Evolutionary conservation across 2,329 filamentous ascomycete species (phyloP).

Genomic region (Fusarium caatingaense): DNA sequence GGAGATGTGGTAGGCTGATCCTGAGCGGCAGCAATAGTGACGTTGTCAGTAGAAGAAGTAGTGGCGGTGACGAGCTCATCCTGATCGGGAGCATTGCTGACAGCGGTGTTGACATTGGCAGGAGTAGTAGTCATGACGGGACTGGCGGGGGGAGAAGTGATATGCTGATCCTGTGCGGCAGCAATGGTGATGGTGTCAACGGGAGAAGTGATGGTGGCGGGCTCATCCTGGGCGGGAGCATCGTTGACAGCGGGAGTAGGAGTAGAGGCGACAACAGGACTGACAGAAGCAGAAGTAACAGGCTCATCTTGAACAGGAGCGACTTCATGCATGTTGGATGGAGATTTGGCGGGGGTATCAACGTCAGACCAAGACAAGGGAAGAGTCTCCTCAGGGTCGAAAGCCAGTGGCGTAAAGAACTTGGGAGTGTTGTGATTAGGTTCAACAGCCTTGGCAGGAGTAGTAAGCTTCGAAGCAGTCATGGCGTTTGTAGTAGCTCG

Average conservation of each 20-base stretch:
- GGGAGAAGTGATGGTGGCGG: neutral
- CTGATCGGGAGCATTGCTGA: constrained; percentile 26
- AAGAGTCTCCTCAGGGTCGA: neutral
- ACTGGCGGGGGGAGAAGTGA: neutral
- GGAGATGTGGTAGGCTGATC: neutral
- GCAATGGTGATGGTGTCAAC: neutral
- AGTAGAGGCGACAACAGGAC: neutral
- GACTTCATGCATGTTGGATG: neutral
- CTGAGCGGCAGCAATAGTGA: neutral
- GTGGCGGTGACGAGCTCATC: neutral
- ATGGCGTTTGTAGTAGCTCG: neutral
- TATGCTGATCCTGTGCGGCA: neutral
- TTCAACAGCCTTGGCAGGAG: neutral
- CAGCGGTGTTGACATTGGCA: neutral
- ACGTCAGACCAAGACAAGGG: neutral
- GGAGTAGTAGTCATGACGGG: too few species aligned
- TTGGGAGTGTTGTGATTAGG: neutral
- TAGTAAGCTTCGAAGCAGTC: neutral
- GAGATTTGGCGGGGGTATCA: neutral
- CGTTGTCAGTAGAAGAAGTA: neutral
- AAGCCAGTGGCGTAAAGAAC: neutral
- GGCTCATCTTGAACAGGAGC: constrained; percentile 14
- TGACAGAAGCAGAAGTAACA: neutral
- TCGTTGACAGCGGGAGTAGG: constrained; percentile 19
- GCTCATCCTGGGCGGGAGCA: constrained; percentile 6